Percentiles rank a stretch among this genome's conserved stretches.
phyloP scores from a whole-genome alignment of 148 eudicot species.

The Selenicereus undatus region DNA sequence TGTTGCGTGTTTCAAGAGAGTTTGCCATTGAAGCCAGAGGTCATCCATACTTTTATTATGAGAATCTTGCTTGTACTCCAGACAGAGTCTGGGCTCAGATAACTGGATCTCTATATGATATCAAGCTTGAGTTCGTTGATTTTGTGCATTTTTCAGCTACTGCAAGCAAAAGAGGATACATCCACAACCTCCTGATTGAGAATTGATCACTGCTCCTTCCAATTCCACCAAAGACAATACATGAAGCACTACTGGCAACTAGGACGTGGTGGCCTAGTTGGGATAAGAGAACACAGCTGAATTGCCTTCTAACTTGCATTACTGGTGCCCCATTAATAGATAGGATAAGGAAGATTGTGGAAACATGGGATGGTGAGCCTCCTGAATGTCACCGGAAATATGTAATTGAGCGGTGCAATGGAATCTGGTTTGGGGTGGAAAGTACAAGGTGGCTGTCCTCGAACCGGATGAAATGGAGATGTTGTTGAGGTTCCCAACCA shows the following conservation, averaged over 20 bases:
- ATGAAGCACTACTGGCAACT: constrained; percentile 26
- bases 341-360: constrained; percentile 16
- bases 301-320: constrained; percentile 29
- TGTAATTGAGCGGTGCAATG: constrained; percentile 22
- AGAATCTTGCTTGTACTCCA: constrained; percentile 23
- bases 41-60: constrained; percentile 28
- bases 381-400: constrained; percentile 5
- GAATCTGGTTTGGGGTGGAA: constrained; percentile 34
- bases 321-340: constrained; percentile 27
- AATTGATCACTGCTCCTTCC: constrained; percentile 22
- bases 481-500: constrained; percentile 20
- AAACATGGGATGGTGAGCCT: constrained; percentile 20
- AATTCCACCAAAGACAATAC: constrained; percentile 25
- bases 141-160: constrained; percentile 27
- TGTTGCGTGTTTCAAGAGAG: neutral
- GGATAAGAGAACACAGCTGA: constrained; percentile 28
- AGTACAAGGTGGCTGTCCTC: constrained; percentile 18
- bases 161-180: constrained; percentile 30
- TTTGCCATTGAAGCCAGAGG: constrained; percentile 4
- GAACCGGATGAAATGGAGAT: constrained; percentile 31
- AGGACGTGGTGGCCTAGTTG: constrained; percentile 30
- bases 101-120: constrained; percentile 18
- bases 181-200: constrained; percentile 27
- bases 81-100: constrained; percentile 23
- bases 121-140: constrained; percentile 28